Conservation (phyloP, 1,284 basidiomycete genomes). For the Wolfiporia cocos region DNA sequence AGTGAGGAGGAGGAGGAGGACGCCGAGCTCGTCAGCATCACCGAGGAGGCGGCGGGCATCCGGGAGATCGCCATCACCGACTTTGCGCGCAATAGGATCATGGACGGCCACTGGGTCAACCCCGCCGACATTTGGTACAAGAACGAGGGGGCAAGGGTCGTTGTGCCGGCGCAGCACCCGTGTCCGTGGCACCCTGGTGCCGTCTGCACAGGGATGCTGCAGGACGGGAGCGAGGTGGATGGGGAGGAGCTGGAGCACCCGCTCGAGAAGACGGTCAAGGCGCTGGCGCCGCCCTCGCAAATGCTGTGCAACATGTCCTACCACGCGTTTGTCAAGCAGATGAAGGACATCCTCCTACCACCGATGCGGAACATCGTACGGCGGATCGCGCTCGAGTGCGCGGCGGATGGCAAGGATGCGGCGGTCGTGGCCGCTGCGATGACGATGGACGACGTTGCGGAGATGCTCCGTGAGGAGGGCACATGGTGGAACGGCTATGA, state of each 20-base stretch:
- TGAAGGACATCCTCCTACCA: slow-evolving; percentile 51
- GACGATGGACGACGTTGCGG: slow-evolving; percentile 53
- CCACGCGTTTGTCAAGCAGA: slow-evolving; percentile 46
- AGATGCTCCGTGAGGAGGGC: slow-evolving; percentile 47
- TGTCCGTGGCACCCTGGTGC: slow-evolving; percentile 51
- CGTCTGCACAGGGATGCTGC: slow-evolving; percentile 22
- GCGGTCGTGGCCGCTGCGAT: slow-evolving; percentile 45
- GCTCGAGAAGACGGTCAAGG: slow-evolving; percentile 32
- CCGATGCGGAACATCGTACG: slow-evolving; percentile 64
- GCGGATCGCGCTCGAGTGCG: slow-evolving; percentile 54
- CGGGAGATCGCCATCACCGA: slow-evolving; percentile 63
- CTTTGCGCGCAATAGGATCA: slow-evolving; percentile 63
- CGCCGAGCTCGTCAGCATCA: slow-evolving; percentile 48
- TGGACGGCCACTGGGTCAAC: slow-evolving; percentile 69
- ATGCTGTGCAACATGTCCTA: slow-evolving; percentile 54
- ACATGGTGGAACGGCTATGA: slow-evolving; percentile 66
- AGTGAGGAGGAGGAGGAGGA: slow-evolving; percentile 58
- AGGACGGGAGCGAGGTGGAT: slow-evolving; percentile 19
- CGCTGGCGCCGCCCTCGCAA: slow-evolving; percentile 48
- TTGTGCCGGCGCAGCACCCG: slow-evolving; percentile 53
- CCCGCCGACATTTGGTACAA: slow-evolving; percentile 63
- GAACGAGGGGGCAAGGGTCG: slow-evolving; percentile 32
- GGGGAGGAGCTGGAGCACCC: slow-evolving; percentile 41
- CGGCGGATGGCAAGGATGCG: slow-evolving; percentile 35
- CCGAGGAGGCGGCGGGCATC: slow-evolving; percentile 53